A percentile compares a stretch with the other conserved stretches of the same genome.
Evolutionary conservation across 495 filamentous ascomycete genomes (phyloP).

Genomic region (Tuber calosporum): DNA sequence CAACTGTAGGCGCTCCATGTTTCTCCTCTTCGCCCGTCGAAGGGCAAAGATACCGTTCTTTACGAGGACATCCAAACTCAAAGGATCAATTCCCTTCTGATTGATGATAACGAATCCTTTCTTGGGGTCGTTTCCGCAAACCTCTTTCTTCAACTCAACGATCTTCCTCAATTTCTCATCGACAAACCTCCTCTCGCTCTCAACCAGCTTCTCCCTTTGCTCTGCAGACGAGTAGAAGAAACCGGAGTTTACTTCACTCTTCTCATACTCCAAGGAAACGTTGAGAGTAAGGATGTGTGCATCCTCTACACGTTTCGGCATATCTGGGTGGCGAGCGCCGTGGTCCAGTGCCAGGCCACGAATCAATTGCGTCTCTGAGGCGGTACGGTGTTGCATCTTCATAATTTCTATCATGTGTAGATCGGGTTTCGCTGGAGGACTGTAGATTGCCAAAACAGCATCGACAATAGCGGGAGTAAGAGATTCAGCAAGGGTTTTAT

Average conservation of each 20-base stretch:
- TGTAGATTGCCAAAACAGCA: constrained; percentile 87
- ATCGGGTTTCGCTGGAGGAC: constrained; percentile 83
- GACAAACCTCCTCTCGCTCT: constrained; percentile 91
- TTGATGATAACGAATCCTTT: constrained; percentile 98
- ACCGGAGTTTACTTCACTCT: constrained; percentile 96
- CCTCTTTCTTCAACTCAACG: constrained; percentile 94
- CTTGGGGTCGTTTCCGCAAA: constrained; percentile 88
- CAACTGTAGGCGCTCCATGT: constrained; percentile 96
- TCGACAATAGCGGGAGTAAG: constrained; percentile 93
- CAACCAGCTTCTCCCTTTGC: constrained; percentile 93
- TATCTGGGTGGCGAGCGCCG: constrained; percentile 93
- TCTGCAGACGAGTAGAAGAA: constrained; percentile 98
- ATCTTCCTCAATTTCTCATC: constrained; percentile 97
- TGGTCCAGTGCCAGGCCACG: constrained; percentile 89
- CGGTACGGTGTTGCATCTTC: constrained; percentile 98
- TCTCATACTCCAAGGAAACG: constrained; percentile 96
- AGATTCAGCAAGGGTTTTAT: constrained; percentile 75
- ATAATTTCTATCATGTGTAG: constrained; percentile 99
- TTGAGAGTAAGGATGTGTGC: constrained; percentile 92
- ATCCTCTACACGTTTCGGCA: constrained; percentile 94
- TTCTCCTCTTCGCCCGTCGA: constrained; percentile 87
- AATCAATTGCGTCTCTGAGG: constrained; percentile 93
- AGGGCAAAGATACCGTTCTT: constrained; percentile 97
- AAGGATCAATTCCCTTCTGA: constrained; percentile 97
- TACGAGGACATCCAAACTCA: constrained; percentile 87